Base-by-base conservation (phyloP, 352 stramenopile genomes). In the Phytophthora crassamura region DNA sequence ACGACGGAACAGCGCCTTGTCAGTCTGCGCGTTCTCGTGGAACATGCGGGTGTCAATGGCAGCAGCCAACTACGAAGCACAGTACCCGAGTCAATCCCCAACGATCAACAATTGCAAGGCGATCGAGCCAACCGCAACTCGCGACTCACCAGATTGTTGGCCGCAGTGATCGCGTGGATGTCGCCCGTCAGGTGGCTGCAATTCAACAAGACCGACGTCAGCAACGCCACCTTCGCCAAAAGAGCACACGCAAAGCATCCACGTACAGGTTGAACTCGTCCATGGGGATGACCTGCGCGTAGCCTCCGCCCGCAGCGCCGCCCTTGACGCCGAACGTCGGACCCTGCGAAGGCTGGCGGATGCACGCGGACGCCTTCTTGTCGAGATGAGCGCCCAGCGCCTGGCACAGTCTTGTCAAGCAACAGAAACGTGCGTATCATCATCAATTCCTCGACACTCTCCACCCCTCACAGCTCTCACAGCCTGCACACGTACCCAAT, bases 241-340 rank as follows among this genome's bases (percentile, higher is more conserved):
- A 8, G 15, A 42, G 6, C 10, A 34, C 51, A 95, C 88, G 57
- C 97, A 89, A 14, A 86, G 84, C 10, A 84, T 97, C 34, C 64
- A 71, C 77, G 49, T 76, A 92, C 65, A 99, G 78, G 79, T 99
- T 99, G 73, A 99, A 99, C 70, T 99, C 97, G 71, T 99, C 97
- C 97, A 94, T 94, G 5, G 85, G 86, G 25, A 98, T 90, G 25
- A 98, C 95, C 72, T 99, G 97, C 5, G 94, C 84, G 74, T 98
- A 98, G 28, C 96, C 88, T 42, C 88, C 88, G 51, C 87, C 87
- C 11, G 88, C 87, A 56, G 87, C 86, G 7, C 86, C 78, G 14
- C 87, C 84, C 71, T 99, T 99, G 70, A 99, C 98, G 32, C 98
- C 98, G 78, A 99, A 99, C 28, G 95, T 99, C 11, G 98, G 98